These are phyloP conservation scores for Colletotrichum tanaceti DNA, from an alignment of 2,329 filamentous ascomycete species.

Conservation along the genomic window DNA sequence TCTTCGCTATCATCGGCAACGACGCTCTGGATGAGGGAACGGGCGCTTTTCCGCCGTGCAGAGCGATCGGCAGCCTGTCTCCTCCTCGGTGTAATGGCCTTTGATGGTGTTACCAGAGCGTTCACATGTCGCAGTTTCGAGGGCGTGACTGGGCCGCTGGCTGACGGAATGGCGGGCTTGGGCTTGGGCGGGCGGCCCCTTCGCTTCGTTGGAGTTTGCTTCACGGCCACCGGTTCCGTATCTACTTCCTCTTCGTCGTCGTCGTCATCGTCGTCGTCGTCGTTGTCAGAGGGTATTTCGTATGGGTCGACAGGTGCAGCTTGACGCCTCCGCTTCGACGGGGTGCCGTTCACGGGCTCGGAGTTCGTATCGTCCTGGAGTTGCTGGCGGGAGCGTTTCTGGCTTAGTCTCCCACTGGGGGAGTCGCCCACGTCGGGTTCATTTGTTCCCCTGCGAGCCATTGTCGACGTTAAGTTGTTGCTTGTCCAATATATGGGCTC, in stretches of 20 bases:
- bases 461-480: neutral
- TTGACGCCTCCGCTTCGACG: slow-evolving; percentile 51
- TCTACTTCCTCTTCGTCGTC: slow-evolving; percentile 24
- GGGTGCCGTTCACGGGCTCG: slow-evolving; percentile 47
- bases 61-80: slow-evolving; percentile 83
- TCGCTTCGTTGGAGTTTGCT: slow-evolving; percentile 50
- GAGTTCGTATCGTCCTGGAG: slow-evolving; percentile 44
- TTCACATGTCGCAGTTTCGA: slow-evolving; percentile 49
- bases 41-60: slow-evolving; percentile 85
- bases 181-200: slow-evolving; percentile 53
- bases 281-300: slow-evolving; percentile 20
- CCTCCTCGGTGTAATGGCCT: slow-evolving; percentile 69
- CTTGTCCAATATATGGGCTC: neutral
- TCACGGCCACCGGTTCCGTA: slow-evolving; percentile 44
- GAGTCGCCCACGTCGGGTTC: slow-evolving; percentile 16
- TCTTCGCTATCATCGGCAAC: slow-evolving; percentile 76
- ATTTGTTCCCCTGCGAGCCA: slow-evolving; percentile 18
- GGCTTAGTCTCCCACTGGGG: slow-evolving; percentile 17
- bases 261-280: slow-evolving; percentile 9
- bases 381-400: slow-evolving; percentile 42
- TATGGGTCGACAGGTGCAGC: slow-evolving; percentile 44
- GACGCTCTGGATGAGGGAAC: slow-evolving; percentile 78
- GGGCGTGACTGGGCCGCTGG: slow-evolving; percentile 52
- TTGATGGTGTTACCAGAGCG: slow-evolving; percentile 55
- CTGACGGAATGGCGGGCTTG: slow-evolving; percentile 43